Conservation (phyloP, 1,139 yeast species). For the Chernovozyma aurita region DNA sequence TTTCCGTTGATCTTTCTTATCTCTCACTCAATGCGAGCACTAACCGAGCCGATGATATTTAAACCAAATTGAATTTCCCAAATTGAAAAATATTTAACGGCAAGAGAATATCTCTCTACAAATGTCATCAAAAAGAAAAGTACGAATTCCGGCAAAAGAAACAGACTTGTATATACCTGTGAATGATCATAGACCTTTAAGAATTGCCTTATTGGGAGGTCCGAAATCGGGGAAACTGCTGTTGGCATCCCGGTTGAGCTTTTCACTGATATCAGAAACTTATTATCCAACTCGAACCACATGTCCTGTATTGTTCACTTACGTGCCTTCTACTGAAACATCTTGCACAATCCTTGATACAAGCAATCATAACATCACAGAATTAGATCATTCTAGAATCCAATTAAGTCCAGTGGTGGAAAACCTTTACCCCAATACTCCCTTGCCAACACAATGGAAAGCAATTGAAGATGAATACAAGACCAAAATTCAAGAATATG, state of each 20-base stretch:
- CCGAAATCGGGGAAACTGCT: slow-evolving; percentile 49
- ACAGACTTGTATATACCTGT: slow-evolving; percentile 12
- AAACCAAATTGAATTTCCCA: too few relatives aligned
- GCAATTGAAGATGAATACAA: slow-evolving; percentile 10
- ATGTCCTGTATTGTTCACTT: slow-evolving; percentile 53
- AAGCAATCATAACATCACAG: slow-evolving; percentile 10
- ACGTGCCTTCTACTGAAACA: slow-evolving; percentile 34
- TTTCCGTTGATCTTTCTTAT: too few relatives aligned
- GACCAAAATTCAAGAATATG: slow-evolving; percentile 4
- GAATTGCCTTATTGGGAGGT: slow-evolving; percentile 58
- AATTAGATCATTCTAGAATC: slow-evolving; percentile 8
- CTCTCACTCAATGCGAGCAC: too few relatives aligned
- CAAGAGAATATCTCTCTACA: neutral
- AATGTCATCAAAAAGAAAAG: neutral
- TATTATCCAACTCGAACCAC: slow-evolving; percentile 64
- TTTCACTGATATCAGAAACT: slow-evolving; percentile 47
- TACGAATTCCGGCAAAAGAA: neutral
- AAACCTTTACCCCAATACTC: slow-evolving; percentile 15
- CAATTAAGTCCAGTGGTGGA: slow-evolving; percentile 26
- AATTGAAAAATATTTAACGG: too few relatives aligned
- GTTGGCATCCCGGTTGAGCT: slow-evolving; percentile 44
- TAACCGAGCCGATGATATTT: too few relatives aligned
- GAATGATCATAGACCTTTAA: slow-evolving; percentile 36
- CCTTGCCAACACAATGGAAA: slow-evolving; percentile 18
- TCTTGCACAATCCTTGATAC: slow-evolving; percentile 49